Evolutionary conservation across 805 yeast species (phyloP).

Genomic region (Suhomyces sp.): DNA sequence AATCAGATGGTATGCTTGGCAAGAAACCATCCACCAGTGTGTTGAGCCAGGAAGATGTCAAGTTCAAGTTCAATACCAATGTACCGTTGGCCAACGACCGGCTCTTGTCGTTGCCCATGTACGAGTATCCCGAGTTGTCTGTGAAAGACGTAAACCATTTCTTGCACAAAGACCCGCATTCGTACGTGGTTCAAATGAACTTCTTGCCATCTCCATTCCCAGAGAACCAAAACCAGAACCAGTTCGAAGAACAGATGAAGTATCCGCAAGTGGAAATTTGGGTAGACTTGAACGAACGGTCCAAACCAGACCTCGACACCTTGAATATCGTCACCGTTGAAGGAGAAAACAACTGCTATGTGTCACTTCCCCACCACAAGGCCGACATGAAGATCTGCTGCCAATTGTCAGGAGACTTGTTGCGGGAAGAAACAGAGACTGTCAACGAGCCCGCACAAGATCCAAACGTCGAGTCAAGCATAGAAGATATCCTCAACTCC

Average conservation of each 20-base stretch:
- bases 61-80: slow-evolving; percentile 32
- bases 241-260: slow-evolving; percentile 18
- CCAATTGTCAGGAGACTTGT: slow-evolving; percentile 34
- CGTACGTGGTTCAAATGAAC: slow-evolving; percentile 37
- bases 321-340: slow-evolving; percentile 44
- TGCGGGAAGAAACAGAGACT: slow-evolving; percentile 13
- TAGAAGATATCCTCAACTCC: slow-evolving; percentile 17
- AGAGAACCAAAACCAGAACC: not conserved
- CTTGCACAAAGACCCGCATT: slow-evolving; percentile 23
- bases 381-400: slow-evolving; percentile 47
- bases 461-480: not conserved
- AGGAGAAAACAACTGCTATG: slow-evolving; percentile 39
- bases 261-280: slow-evolving; percentile 59
- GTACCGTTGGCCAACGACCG: slow-evolving; percentile 31
- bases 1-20: slow-evolving; percentile 6
- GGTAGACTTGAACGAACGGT: slow-evolving; percentile 42
- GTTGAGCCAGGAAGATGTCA: not conserved
- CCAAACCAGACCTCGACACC: slow-evolving; percentile 35
- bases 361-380: slow-evolving; percentile 39
- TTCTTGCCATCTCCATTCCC: slow-evolving; percentile 44
- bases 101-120: slow-evolving; percentile 28
- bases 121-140: slow-evolving; percentile 10
- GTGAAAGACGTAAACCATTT: slow-evolving; percentile 20
- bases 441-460: slow-evolving; percentile 3
- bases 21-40: slow-evolving; percentile 1